phyloP scores from a whole-genome alignment of 306 rosid species.

The Neltuma alba region DNA sequence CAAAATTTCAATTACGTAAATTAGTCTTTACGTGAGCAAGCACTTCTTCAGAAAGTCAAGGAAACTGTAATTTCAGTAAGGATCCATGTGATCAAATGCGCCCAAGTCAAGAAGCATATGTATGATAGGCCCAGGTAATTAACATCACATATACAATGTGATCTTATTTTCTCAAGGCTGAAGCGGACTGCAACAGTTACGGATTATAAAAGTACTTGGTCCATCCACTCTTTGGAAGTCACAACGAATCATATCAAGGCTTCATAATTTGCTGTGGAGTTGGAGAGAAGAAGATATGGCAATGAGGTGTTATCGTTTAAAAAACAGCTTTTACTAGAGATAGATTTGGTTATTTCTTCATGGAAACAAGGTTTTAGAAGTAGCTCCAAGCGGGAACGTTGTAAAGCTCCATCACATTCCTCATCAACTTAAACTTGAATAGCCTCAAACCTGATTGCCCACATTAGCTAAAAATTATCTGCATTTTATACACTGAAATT shows the following conservation, averaged over 20 bases:
- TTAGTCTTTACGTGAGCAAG: constrained; percentile 23
- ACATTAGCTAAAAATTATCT: not conserved
- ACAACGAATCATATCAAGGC: not conserved
- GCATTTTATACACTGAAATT: not conserved
- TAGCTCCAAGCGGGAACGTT: not conserved
- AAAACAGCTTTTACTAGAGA: not conserved
- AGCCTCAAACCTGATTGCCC: not conserved
- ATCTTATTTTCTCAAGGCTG: not conserved
- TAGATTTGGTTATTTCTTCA: not conserved
- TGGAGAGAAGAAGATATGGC: not conserved
- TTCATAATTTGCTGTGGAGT: not conserved
- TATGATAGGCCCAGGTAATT: constrained; percentile 8
- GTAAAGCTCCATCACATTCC: not conserved
- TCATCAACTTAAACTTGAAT: not conserved
- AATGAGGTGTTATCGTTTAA: not conserved
- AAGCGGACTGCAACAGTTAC: not conserved
- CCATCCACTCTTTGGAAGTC: not conserved
- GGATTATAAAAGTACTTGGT: not conserved
- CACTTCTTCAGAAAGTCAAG: not conserved
- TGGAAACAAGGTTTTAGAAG: not conserved
- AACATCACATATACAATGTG: not conserved
- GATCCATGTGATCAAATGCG: not conserved
- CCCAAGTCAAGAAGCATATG: not conserved
- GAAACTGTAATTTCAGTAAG: not conserved
- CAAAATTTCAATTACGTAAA: constrained; percentile 5